Evolutionary conservation across 116 monocot species (phyloP).

Genomic region (Posidonia oceanica): DNA sequence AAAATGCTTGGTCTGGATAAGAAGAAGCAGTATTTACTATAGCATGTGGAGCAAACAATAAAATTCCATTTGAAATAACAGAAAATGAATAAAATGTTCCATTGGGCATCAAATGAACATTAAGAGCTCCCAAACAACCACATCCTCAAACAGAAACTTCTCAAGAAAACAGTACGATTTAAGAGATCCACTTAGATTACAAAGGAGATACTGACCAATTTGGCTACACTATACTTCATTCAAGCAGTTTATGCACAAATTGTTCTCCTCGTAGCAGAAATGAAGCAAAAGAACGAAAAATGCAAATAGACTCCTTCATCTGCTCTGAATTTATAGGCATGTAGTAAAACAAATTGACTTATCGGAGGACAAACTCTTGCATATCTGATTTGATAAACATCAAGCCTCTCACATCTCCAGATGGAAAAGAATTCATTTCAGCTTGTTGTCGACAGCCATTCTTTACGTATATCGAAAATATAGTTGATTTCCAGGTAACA

Average conservation of each 20-base stretch:
- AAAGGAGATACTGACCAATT: neutral
- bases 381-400: neutral
- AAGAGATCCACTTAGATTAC: neutral
- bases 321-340: neutral
- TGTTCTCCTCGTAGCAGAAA: neutral
- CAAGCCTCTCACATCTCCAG: neutral
- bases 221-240: neutral
- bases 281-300: neutral
- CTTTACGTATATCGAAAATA: slow-evolving; percentile 71
- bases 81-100: no score
- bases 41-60: no score
- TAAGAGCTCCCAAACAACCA: neutral
- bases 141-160: neutral
- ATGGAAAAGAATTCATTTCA: neutral
- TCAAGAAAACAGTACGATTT: neutral
- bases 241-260: neutral
- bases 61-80: no score
- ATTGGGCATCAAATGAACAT: neutral
- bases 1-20: no score
- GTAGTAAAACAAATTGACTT: neutral
- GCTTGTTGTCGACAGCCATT: slow-evolving; percentile 33
- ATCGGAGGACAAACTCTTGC: neutral
- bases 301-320: neutral
- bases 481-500: slow-evolving; percentile 86
- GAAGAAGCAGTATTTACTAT: no score